Evolutionary conservation across 345 rosid genomes (phyloP), one percentile per base, ranked within the genome.

Genomic region (Kandelia obovata): DNA sequence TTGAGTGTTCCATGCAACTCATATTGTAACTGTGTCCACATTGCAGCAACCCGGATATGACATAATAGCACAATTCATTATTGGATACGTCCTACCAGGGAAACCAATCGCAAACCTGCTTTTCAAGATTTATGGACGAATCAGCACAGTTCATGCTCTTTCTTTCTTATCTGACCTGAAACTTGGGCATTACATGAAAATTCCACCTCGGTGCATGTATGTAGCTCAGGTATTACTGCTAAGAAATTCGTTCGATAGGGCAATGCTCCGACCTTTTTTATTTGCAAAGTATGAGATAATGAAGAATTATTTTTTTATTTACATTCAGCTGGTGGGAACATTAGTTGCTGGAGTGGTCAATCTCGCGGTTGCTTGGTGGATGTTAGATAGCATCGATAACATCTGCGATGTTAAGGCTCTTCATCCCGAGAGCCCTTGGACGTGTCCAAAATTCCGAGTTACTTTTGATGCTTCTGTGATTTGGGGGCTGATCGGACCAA

Each of bases 11-110:
- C 31, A 28, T 62, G 15, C 9, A 43, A 0, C 5, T 21, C 37
- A 51, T 74, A 9, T 16, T 20, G 6, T 56, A 66, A 30, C 27
- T 67, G 71, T 64, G 39, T 59, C 37, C 27, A 27, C 46, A 19
- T 51, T 74, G 85, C 94, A 96, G 99, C 99, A 96, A 96, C 98
- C 99, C 0, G 99, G 99, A 13, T 96, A 92, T 76, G 99, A 96
- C 77, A 90, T 96, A 17, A 96, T 96, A 67, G 98, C 95, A 35
- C 99, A 96, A 85, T 96, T 92, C 86, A 90, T 96, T 16, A 87
- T 96, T 58, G 99, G 99, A 60, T 96, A 96, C 69, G 64, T 90
- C 72, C 67, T 89, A 28, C 98, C 98, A 0, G 99, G 99, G 68
- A 83, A 88, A 68, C 99, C 99, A 17, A 96, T 96, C 58, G 99